A percentile compares a stretch with the other conserved stretches of the same genome.
phyloP scores from a whole-genome alignment of 1,284 basidiomycete genomes.

The Trichosporon sp. region DNA sequence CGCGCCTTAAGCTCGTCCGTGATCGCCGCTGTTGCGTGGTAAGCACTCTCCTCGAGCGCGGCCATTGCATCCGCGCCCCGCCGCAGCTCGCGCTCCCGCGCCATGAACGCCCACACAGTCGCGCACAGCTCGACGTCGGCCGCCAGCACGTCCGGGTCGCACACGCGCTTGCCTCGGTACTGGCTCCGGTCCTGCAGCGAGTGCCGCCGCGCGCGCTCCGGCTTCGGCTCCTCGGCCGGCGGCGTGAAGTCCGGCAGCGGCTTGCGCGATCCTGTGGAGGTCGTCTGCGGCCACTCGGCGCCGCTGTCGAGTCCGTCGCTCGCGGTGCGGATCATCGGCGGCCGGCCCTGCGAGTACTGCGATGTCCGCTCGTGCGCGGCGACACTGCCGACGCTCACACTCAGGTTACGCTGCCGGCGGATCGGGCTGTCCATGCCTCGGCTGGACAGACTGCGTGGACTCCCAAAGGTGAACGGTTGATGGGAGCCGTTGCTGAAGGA shows the following conservation, averaged over 20 bases:
- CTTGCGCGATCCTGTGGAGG: background rate
- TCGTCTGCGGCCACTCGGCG: constrained; percentile 30
- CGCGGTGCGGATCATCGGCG: constrained; percentile 30
- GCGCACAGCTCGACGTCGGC: constrained; percentile 42
- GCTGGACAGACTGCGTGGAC: background rate
- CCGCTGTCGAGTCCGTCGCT: constrained; percentile 42
- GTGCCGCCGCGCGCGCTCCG: constrained; percentile 6
- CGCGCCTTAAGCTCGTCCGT: constrained; percentile 25
- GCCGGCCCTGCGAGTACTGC: background rate
- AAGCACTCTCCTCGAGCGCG: constrained; percentile 27
- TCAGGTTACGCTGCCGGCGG: background rate
- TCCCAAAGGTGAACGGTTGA: background rate
- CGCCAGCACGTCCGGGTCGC: constrained; percentile 25
- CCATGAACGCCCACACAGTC: constrained; percentile 32
- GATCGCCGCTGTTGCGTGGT: constrained; percentile 27
- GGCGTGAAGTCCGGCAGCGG: background rate
- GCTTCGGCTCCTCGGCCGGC: background rate
- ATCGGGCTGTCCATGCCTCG: background rate
- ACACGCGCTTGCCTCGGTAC: constrained; percentile 12
- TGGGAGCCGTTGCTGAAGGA: constrained; percentile 1
- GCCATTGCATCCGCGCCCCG: constrained; percentile 35
- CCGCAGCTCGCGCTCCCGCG: constrained; percentile 28
- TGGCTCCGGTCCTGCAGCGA: constrained; percentile 25
- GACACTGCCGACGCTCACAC: background rate
- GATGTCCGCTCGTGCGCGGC: background rate